phyloP scores from a whole-genome alignment of 2,329 filamentous ascomycete genomes.

The Alternaria solani region DNA sequence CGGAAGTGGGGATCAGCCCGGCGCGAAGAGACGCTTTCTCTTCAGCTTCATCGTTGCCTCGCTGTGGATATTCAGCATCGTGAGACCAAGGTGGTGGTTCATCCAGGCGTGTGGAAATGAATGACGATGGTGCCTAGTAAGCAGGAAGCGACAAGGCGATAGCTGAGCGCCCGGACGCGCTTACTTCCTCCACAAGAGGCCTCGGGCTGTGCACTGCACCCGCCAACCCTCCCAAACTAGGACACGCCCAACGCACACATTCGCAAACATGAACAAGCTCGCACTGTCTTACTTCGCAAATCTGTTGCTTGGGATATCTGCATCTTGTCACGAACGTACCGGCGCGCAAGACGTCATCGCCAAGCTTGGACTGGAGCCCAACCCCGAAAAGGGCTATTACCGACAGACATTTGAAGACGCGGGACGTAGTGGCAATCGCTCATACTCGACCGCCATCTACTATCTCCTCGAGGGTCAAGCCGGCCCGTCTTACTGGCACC shows the following conservation, averaged over 20 bases:
- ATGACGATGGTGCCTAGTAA: background rate
- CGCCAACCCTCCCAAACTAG: background rate
- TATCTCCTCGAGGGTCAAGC: conserved; percentile 59
- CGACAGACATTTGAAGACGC: conserved; percentile 58
- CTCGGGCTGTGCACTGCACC: background rate
- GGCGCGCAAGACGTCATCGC: conserved; percentile 55
- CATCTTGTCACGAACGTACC: background rate
- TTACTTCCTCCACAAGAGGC: background rate
- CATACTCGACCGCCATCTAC: conserved; percentile 61
- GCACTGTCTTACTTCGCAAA: background rate
- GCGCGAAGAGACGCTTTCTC: background rate
- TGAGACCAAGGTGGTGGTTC: background rate
- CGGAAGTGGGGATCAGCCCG: background rate
- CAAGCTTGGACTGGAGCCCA: conserved; percentile 54
- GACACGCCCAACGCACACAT: background rate
- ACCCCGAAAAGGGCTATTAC: conserved; percentile 61
- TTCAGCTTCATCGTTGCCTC: background rate
- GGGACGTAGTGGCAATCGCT: conserved; percentile 45
- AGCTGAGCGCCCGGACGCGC: background rate
- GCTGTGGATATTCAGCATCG: background rate
- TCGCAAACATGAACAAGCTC: background rate
- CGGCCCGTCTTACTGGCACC: conserved; percentile 60
- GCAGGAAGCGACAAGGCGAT: background rate
- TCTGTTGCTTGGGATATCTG: conserved; percentile 1
- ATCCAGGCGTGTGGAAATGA: background rate